phyloP scores from a whole-genome alignment of 805 yeast genomes.

The Schizosaccharomyces cryophilus region DNA sequence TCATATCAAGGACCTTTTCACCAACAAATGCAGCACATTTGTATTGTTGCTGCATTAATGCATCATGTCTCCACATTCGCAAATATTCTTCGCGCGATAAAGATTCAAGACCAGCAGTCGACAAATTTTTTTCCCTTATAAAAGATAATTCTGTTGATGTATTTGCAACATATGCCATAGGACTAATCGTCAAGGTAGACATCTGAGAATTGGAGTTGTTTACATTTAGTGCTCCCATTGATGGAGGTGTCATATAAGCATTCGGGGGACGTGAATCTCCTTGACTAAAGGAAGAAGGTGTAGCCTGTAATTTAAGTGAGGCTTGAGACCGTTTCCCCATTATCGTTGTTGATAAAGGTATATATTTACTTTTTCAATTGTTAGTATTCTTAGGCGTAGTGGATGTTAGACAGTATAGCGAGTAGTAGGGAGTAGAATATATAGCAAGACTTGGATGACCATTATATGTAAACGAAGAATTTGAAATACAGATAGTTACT shows the following conservation, averaged over 20 bases:
- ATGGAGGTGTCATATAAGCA: background rate
- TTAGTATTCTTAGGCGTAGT: no score
- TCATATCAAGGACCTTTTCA: slow-evolving; percentile 63
- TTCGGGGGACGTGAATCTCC: background rate
- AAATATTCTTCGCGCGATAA: slow-evolving; percentile 47
- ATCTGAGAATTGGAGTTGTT: background rate
- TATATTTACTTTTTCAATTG: no score
- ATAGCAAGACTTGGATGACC: no score
- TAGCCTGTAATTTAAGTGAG: background rate
- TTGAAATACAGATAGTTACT: no score
- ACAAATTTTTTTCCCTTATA: background rate
- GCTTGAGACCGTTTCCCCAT: background rate
- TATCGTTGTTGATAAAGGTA: no score
- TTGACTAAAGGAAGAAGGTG: background rate
- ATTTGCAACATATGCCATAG: background rate
- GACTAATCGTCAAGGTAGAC: slow-evolving; percentile 1
- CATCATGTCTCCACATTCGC: slow-evolving; percentile 81
- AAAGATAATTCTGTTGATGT: background rate
- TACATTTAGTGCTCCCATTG: background rate
- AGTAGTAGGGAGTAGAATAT: no score
- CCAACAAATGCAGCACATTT: slow-evolving; percentile 77
- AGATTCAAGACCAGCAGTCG: background rate
- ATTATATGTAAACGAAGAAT: no score
- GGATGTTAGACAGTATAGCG: no score
- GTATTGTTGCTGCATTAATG: slow-evolving; percentile 75